Evolutionary conservation across 306 rosid genomes (phyloP).

Genomic region (Lathyrus oleraceus): DNA sequence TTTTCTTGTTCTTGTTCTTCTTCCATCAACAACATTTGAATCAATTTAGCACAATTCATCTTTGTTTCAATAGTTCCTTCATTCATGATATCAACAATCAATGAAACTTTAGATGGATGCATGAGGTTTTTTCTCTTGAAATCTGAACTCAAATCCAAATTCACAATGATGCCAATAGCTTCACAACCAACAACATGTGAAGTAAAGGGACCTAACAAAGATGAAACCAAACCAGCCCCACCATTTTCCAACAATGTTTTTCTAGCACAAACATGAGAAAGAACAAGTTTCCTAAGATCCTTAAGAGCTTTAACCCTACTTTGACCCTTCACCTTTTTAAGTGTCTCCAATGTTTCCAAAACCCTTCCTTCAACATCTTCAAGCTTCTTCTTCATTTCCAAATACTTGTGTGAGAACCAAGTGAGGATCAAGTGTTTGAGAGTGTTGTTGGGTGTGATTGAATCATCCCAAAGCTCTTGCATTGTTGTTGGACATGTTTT

Average conservation of each 20-base stretch:
- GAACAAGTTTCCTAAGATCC: slow-evolving; percentile 59
- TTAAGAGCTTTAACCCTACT: slow-evolving; percentile 64
- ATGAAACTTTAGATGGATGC: slow-evolving; percentile 63
- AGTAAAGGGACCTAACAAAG: slow-evolving; percentile 65
- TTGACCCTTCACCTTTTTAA: slow-evolving; percentile 68
- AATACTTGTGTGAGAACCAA: slow-evolving; percentile 65
- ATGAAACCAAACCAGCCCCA: slow-evolving; percentile 50
- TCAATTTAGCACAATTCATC: slow-evolving; percentile 58
- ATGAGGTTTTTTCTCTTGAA: slow-evolving; percentile 42
- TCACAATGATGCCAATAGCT: slow-evolving; percentile 59
- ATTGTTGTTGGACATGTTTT: slow-evolving; percentile 41
- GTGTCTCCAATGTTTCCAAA: slow-evolving; percentile 53
- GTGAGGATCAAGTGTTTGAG: slow-evolving; percentile 54
- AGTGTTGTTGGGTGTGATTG: slow-evolving; percentile 61
- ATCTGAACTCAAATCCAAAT: slow-evolving; percentile 50
- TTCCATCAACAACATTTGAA: slow-evolving; percentile 51
- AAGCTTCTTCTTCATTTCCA: slow-evolving; percentile 62
- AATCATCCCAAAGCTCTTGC: slow-evolving; percentile 74
- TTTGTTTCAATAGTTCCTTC: slow-evolving; percentile 69
- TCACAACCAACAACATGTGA: slow-evolving; percentile 67
- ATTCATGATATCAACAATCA: slow-evolving; percentile 64
- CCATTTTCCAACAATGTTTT: slow-evolving; percentile 50
- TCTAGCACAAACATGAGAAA: slow-evolving; percentile 53
- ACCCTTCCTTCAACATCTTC: slow-evolving; percentile 74
- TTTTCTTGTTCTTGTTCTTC: slow-evolving; percentile 7